Percentiles rank a stretch among this genome's conserved stretches.
Evolutionary conservation across 495 filamentous ascomycete genomes (phyloP).

Genomic region (Trichocladium uniseriatum): DNA sequence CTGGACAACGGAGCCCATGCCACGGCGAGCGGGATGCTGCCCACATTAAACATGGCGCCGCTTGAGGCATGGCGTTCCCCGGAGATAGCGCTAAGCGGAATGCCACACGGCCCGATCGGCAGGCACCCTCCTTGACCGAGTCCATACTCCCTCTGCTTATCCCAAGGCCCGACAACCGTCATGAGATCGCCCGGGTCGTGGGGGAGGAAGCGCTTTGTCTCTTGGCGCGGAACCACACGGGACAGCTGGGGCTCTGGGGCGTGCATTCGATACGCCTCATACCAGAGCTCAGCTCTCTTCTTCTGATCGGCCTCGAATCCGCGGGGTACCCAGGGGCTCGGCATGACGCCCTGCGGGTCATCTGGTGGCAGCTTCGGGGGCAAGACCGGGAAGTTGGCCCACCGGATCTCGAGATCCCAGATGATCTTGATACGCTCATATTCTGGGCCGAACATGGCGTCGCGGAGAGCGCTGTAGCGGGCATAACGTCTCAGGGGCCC

Average conservation of each 20-base stretch:
- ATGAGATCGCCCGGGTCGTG: slow-evolving; percentile 24
- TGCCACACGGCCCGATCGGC: slow-evolving; percentile 16
- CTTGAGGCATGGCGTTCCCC: slow-evolving; percentile 13
- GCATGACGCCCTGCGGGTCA: slow-evolving; percentile 20
- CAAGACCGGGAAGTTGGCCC: slow-evolving; percentile 30
- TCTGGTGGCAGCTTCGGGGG: slow-evolving; percentile 26
- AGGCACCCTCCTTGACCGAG: slow-evolving; percentile 26
- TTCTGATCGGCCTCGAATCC: slow-evolving; percentile 24
- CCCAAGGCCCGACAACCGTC: slow-evolving; percentile 30
- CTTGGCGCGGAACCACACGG: slow-evolving; percentile 14
- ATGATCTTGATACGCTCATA: slow-evolving; percentile 30
- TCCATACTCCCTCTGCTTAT: slow-evolving; percentile 27
- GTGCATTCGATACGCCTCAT: slow-evolving; percentile 17
- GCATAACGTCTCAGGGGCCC: slow-evolving; percentile 39
- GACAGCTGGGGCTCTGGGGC: slow-evolving; percentile 17
- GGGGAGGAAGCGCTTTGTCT: slow-evolving; percentile 23
- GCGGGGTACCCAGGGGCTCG: slow-evolving; percentile 34
- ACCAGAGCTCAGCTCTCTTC: slow-evolving; percentile 23
- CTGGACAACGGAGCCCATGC: slow-evolving; percentile 34
- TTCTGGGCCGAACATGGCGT: slow-evolving; percentile 38
- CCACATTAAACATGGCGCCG: slow-evolving; percentile 39
- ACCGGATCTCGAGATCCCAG: slow-evolving; percentile 32
- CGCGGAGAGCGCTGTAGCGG: slow-evolving; percentile 31
- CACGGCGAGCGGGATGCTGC: slow-evolving; percentile 36
- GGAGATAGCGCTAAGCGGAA: slow-evolving; percentile 10